Conservation (phyloP, 768 basidiomycete species). For the Lyophyllum semitale region DNA sequence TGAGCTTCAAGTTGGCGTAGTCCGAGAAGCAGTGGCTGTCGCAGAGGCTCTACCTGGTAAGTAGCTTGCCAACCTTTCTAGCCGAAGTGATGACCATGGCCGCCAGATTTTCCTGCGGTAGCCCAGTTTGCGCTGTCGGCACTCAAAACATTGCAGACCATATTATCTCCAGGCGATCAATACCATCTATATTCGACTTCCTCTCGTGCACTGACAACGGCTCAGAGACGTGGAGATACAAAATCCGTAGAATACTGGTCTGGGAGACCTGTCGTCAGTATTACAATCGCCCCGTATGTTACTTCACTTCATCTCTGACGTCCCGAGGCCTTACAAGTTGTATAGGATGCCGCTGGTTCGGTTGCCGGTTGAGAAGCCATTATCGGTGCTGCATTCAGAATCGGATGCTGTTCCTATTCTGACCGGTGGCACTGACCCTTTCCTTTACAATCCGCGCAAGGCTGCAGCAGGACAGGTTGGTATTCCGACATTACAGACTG, state of each 20-base stretch:
- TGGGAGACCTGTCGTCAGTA: conserved; percentile 73
- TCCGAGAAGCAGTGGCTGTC: conserved; percentile 89
- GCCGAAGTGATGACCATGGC: conserved; percentile 6
- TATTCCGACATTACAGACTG: neutral
- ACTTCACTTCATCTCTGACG: conserved; percentile 2
- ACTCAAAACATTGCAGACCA: conserved; percentile 68
- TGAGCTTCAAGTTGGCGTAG: conserved; percentile 90
- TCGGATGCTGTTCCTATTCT: conserved; percentile 49
- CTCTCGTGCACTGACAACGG: conserved; percentile 68
- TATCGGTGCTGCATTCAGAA: conserved; percentile 50
- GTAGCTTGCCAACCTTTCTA: conserved; percentile 18
- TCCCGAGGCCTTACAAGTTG: conserved; percentile 4
- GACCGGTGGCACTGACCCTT: conserved; percentile 70
- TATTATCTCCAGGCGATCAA: conserved; percentile 79
- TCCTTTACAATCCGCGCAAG: conserved; percentile 90
- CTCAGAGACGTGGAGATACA: conserved; percentile 75
- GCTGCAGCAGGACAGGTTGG: conserved; percentile 58
- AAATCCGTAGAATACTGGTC: conserved; percentile 86
- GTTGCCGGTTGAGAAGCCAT: conserved; percentile 71
- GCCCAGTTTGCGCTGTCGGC: conserved; percentile 91
- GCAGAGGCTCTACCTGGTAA: conserved; percentile 89
- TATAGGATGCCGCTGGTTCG: conserved; percentile 70
- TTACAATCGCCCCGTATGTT: conserved; percentile 76
- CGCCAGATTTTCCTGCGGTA: conserved; percentile 77
- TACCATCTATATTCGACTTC: conserved; percentile 75